Conservation (phyloP, 1,284 basidiomycete genomes). For the Moniliophthora roreri region DNA sequence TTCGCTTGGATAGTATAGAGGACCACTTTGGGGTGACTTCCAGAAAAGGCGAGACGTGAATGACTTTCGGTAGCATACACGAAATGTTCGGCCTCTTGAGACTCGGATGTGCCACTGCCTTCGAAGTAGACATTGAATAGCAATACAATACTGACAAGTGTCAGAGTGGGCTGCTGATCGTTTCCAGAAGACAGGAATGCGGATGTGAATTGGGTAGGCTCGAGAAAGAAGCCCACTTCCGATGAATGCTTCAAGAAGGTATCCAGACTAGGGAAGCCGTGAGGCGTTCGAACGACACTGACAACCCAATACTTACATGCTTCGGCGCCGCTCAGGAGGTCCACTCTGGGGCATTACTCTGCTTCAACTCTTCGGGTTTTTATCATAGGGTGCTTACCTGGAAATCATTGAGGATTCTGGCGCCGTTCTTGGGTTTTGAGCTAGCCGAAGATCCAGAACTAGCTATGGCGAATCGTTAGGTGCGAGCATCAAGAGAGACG, state of each 20-base stretch:
- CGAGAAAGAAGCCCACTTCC: conserved; percentile 39
- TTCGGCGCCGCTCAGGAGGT: background rate
- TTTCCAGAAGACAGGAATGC: background rate
- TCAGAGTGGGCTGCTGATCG: background rate
- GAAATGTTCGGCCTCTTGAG: background rate
- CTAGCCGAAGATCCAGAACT: no score
- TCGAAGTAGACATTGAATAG: background rate
- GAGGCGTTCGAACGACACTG: background rate
- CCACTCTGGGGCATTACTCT: no score
- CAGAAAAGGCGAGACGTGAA: background rate
- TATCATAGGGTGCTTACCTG: no score
- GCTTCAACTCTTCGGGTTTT: no score
- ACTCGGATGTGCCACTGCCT: background rate
- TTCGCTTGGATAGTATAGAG: conserved; percentile 14
- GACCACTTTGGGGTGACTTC: conserved; percentile 2
- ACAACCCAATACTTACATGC: background rate
- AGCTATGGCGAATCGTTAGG: background rate
- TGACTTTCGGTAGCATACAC: background rate
- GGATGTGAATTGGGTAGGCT: conserved; percentile 26
- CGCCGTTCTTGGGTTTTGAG: no score
- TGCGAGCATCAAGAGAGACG: background rate
- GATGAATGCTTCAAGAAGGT: conserved; percentile 30
- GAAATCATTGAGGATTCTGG: no score
- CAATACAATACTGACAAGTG: background rate
- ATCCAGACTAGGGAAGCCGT: conserved; percentile 25